Base-by-base conservation (phyloP, 2,329 filamentous ascomycete species). In the Erysiphe pulchra region DNA sequence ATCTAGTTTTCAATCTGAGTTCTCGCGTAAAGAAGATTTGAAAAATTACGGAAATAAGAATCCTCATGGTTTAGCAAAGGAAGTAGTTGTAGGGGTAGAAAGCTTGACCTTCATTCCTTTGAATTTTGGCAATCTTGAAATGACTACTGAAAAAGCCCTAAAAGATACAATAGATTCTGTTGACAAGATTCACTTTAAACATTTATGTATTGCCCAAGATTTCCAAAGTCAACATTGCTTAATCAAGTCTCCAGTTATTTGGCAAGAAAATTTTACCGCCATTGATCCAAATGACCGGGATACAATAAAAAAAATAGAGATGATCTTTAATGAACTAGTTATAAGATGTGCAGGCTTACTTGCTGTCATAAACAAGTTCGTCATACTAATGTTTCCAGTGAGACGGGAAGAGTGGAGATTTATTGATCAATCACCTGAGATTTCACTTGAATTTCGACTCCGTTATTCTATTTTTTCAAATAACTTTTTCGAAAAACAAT, bases 341-440 rank as follows among this genome's bases (percentile, higher is more conserved):
- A 34, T 49, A 7, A 46, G 47, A 33, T 49, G 46, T 14, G 47
- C 48, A 41, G 57, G 54, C 2, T 44, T 58, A 16, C 11, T 55
- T 8, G 50, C 46, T 43, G 31, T 38, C 7, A 47, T 47, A 36
- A 20, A 38, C 11, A 32, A 45, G 4, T 56, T 54, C 36, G 42
- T 45, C 8, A 48, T 57, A 45, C 45, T 59, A 9, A 18, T 54
- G 13, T 56, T 51, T 47, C 55, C 56, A 7, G 41, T 47, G 13
- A 50, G 38, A 42, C 50, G 43, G 18, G 53, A 54, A 40, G 53
- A 56, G 44, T 59, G 56, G 56, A 52, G 48, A 28, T 56, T 53
- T 24, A 30, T 59, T 9, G 52, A 52, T 33, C 30, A n/a, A n/a
- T 33, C 42, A 11, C 17, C 28, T 13, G n/a, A 47, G 1, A 41